A percentile compares a stretch with the other conserved stretches of the same genome.
Conservation (phyloP, 208 protist species). For the Wallacemonas sp. region DNA sequence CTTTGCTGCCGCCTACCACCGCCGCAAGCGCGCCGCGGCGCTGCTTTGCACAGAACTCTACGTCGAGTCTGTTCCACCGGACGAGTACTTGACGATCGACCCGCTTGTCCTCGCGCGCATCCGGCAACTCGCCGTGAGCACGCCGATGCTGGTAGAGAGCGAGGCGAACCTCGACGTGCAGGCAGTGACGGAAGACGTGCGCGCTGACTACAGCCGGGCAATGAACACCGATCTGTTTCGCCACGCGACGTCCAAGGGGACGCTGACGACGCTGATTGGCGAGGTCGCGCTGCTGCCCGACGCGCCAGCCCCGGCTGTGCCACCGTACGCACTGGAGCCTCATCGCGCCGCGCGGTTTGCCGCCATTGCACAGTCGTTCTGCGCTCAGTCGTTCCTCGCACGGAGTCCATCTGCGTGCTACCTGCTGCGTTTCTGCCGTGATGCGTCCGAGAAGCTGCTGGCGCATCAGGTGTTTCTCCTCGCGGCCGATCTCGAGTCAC, state of each 20-base stretch:
- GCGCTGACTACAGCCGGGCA: constrained; percentile 82
- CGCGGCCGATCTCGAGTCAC: constrained; percentile 34
- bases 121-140: constrained; percentile 68
- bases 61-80: constrained; percentile 94
- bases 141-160: constrained; percentile 65
- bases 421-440: constrained; percentile 69
- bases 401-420: constrained; percentile 39
- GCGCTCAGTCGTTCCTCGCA: constrained; percentile 57
- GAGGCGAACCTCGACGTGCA: constrained; percentile 75
- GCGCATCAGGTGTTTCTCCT: constrained; percentile 74
- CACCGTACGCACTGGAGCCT: constrained; percentile 54
- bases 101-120: constrained; percentile 61
- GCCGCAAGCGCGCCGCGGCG: constrained; percentile 71
- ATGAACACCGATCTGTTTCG: constrained; percentile 89
- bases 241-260: constrained; percentile 51
- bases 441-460: constrained; percentile 75
- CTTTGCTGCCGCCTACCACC: constrained; percentile 79
- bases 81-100: constrained; percentile 86
- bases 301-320: constrained; percentile 12
- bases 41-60: constrained; percentile 89
- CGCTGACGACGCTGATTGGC: constrained; percentile 47
- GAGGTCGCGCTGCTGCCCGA: constrained; percentile 32
- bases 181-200: constrained; percentile 74
- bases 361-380: constrained; percentile 51
- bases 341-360: constrained; percentile 42